These are phyloP conservation scores for Alternaria ventricosa DNA, from an alignment of 2,329 filamentous ascomycete species.

Conservation along the genomic window DNA sequence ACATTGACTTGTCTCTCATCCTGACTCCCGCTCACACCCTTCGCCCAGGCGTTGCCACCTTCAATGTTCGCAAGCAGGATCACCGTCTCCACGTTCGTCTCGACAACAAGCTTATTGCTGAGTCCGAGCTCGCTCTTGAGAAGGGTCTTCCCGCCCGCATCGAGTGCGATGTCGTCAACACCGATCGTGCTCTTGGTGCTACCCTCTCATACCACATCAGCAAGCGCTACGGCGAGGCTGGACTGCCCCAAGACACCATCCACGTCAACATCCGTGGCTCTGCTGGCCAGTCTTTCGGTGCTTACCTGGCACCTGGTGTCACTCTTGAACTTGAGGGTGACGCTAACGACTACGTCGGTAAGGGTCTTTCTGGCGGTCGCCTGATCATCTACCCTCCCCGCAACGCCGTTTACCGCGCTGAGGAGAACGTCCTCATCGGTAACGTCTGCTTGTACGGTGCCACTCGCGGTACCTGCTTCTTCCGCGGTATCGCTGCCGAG, in stretches of 20 bases:
- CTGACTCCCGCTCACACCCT: slow-evolving; percentile 95
- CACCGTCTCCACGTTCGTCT: slow-evolving; percentile 90
- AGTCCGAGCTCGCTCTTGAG: slow-evolving; percentile 91
- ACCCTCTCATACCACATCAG: slow-evolving; percentile 96
- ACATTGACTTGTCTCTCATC: slow-evolving; percentile 91
- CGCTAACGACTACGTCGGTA: slow-evolving; percentile 95
- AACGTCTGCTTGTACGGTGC: slow-evolving; percentile 96
- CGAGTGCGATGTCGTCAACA: slow-evolving; percentile 96
- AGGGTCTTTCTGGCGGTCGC: slow-evolving; percentile 91
- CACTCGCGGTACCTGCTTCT: slow-evolving; percentile 89
- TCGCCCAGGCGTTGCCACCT: slow-evolving; percentile 90
- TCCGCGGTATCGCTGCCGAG: slow-evolving; percentile 95
- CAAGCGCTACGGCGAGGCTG: slow-evolving; percentile 86
- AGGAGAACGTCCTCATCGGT: slow-evolving; percentile 92
- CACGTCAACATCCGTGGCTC: slow-evolving; percentile 97
- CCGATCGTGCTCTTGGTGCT: slow-evolving; percentile 90
- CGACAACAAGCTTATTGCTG: slow-evolving; percentile 96
- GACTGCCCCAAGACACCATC: slow-evolving; percentile 89
- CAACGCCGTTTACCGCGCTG: slow-evolving; percentile 89
- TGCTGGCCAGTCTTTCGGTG: slow-evolving; percentile 95
- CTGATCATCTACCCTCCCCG: slow-evolving; percentile 93
- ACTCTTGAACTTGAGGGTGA: slow-evolving; percentile 96
- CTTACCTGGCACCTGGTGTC: slow-evolving; percentile 89
- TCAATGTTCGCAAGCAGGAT: slow-evolving; percentile 98
- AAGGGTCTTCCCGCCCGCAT: slow-evolving; percentile 92